Conservation (phyloP, 148 eudicot genomes). For the Persicaria tinctoria region DNA sequence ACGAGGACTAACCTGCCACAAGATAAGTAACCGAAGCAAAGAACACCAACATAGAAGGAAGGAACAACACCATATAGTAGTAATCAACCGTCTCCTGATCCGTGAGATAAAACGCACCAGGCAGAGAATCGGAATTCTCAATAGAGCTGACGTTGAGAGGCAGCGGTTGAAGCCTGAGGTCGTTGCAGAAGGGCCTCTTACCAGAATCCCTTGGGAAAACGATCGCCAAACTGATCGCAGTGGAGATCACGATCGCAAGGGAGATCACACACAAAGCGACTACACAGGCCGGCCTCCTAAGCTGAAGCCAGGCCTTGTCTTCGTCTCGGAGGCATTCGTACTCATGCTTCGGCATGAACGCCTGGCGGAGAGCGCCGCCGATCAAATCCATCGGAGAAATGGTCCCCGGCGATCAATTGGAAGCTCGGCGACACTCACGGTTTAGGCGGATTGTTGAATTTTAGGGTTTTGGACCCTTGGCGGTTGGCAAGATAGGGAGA, state of each 20-base stretch:
- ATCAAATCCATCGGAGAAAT: slow-evolving; percentile 31
- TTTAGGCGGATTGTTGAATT: slow-evolving; percentile 1
- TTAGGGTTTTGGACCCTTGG: slow-evolving; percentile 8
- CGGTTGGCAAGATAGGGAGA: not conserved
- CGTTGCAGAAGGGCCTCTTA: slow-evolving; percentile 57
- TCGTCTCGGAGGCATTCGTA: slow-evolving; percentile 76
- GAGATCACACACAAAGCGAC: slow-evolving; percentile 22
- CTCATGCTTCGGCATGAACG: slow-evolving; percentile 93
- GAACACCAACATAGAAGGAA: slow-evolving; percentile 57
- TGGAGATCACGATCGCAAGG: slow-evolving; percentile 38
- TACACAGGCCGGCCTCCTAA: slow-evolving; percentile 41
- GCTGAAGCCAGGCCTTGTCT: slow-evolving; percentile 49
- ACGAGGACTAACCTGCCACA: slow-evolving; percentile 40
- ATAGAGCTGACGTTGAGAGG: slow-evolving; percentile 27
- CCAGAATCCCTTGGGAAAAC: slow-evolving; percentile 50
- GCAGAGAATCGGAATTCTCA: slow-evolving; percentile 32
- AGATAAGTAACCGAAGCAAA: slow-evolving; percentile 41
- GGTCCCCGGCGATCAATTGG: not conserved
- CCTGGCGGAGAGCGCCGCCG: slow-evolving; percentile 81
- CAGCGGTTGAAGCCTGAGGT: slow-evolving; percentile 44
- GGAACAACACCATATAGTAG: slow-evolving; percentile 66
- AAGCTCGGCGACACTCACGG: not conserved
- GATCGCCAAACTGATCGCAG: slow-evolving; percentile 55
- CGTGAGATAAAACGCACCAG: slow-evolving; percentile 71
- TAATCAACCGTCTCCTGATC: slow-evolving; percentile 87